phyloP scores from a whole-genome alignment of 129 eudicot genomes.

The Saussurea involucrata region DNA sequence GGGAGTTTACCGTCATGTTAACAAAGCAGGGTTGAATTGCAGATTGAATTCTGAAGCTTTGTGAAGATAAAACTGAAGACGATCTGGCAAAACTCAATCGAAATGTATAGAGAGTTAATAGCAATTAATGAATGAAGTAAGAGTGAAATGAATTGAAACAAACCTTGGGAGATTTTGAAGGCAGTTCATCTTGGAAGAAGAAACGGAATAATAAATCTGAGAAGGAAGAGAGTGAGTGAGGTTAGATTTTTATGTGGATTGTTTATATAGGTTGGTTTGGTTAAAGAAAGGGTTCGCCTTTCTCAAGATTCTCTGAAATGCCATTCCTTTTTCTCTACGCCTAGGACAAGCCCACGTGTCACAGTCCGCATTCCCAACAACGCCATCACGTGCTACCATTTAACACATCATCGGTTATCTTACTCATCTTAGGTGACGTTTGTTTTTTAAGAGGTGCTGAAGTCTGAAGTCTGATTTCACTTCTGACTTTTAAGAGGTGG shows the following conservation, averaged over 20 bases:
- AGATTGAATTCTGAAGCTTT: conserved; percentile 30
- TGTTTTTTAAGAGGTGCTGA: too few relatives aligned
- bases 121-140: neutral
- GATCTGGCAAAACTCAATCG: conserved; percentile 21
- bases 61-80: conserved; percentile 45
- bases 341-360: conserved; percentile 17
- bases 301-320: conserved; percentile 21
- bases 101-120: neutral
- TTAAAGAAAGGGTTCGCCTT: conserved; percentile 10
- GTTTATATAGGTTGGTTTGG: conserved; percentile 3
- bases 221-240: neutral
- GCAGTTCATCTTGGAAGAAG: conserved; percentile 51
- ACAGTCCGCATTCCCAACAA: neutral
- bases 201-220: conserved; percentile 7
- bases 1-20: conserved; percentile 34
- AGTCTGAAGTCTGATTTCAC: too few relatives aligned
- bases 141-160: neutral
- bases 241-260: conserved; percentile 17
- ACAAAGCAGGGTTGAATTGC: conserved; percentile 31
- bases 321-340: conserved; percentile 13
- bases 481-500: too few relatives aligned
- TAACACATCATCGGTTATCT: too few relatives aligned
- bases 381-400: neutral
- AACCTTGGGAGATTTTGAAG: conserved; percentile 80
- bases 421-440: too few relatives aligned